Base-by-base conservation (phyloP, 495 filamentous ascomycete genomes). In the Clavariopsis aquatica region DNA sequence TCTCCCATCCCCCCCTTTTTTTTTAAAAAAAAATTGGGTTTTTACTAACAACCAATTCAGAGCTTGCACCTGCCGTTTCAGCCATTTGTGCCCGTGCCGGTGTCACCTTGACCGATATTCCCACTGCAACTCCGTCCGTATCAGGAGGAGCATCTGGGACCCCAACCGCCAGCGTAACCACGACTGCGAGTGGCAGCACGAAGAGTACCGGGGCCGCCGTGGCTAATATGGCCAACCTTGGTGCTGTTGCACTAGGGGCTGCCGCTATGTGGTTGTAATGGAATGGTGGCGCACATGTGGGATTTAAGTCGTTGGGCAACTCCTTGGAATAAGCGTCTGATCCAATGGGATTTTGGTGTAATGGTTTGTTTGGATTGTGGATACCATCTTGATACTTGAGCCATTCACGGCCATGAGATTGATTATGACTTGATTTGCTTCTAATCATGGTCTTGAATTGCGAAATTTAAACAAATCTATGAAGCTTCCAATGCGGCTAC, bases 191-290 rank as follows among this genome's bases (percentile, higher is more conserved):
- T 34, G 54, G 46, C 1, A 55, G 28, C 29, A 36, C 46, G 31
- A 46, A 59, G 66, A 65, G 23, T 8, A 59, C 49, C 47, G 47
- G 47, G n/a, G 70, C 62, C 0, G 70, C 58, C 20, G 68, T 53
- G 6, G 23, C 28, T 58, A 59, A 61, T 38, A 49, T 54, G 20
- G 60, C 58, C 22, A 59, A 41, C 27, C n/a, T 66, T 20, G 52
- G 49, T 7, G 60, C 38, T n/a, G 49, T 57, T 9, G 60, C 62
- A 36, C 17, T 64, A 15, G 72, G 67, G 6, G 20, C 71, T 29
- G 68, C 68, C n/a, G 60, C 47, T 5, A 41, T 68, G 13, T 64
- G 66, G 19, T 62, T 72, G 57, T 69, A 49, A 24, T 9, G 47
- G 24, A 49, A 22, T 23, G 47, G 10, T 22, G 47, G 27, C 4